Conservation (phyloP, 2,329 filamentous ascomycete species). For the Sclerotinia borealis region DNA sequence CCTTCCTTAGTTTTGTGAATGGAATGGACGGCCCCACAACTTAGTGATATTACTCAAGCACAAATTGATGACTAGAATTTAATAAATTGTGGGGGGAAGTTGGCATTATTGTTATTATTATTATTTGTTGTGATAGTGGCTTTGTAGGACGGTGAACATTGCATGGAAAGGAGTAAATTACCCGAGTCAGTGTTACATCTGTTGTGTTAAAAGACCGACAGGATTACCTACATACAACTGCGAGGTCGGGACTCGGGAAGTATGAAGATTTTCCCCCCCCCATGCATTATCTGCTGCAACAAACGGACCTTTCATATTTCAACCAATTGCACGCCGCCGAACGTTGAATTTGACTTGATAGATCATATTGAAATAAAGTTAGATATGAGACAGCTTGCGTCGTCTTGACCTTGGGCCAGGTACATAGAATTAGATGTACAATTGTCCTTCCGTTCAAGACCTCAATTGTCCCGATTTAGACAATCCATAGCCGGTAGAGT, state of each 20-base stretch:
- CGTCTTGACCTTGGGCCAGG: neutral
- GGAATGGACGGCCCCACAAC: too few relatives aligned
- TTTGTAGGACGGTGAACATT: conserved; percentile 2
- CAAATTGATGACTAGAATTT: too few relatives aligned
- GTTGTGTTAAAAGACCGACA: neutral
- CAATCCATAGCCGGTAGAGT: neutral
- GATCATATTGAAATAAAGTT: neutral
- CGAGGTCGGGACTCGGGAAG: neutral
- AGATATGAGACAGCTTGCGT: neutral
- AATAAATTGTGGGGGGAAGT: neutral
- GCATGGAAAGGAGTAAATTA: conserved; percentile 4
- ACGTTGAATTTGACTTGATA: neutral
- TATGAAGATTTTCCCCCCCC: neutral
- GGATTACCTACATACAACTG: neutral
- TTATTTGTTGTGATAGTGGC: conserved; percentile 6
- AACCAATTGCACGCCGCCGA: neutral
- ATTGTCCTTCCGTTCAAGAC: neutral
- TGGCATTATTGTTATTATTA: neutral
- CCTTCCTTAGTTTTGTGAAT: too few relatives aligned
- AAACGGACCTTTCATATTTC: neutral
- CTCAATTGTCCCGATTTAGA: neutral
- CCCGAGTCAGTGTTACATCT: conserved; percentile 3
- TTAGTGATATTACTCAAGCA: too few relatives aligned
- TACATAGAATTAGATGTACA: neutral
- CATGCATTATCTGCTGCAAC: neutral